Evolutionary conservation across 1,284 basidiomycete genomes (phyloP), one percentile per base, ranked within the genome.

Genomic region (Cryptococcus hybrid): DNA sequence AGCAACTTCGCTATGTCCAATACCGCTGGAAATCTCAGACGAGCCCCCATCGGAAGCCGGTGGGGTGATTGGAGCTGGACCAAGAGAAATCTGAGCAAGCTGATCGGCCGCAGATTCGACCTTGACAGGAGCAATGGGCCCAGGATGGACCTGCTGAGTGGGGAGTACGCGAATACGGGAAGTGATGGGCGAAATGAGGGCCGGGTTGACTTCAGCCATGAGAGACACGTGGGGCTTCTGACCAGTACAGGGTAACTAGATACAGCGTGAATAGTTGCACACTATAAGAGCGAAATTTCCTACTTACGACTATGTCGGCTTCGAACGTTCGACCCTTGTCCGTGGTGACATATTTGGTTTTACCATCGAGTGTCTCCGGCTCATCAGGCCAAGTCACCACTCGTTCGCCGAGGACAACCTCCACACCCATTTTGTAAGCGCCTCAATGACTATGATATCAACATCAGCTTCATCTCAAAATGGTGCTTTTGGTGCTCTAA

Each of bases 201-300:
- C 66, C 0, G 84, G 80, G 53, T 85, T 80, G 64, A 86, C 78
- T 0, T 71, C 66, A 36, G 70, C 75, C 34, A 91, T 76, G 44
- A 90, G 70, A 0, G 73, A 78, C 0, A 87, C 86, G 69, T 90
- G 89, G 15, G 88, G 87, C 39, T 77, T 80, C 74, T 89, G 88
- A 5, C 88, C 88, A 0, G 88, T 90, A 69, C 89, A 90, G 0
- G 87, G 78, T 13, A 61, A 51, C 57, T 58, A 24, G 11, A 11
- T 45, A 54, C 8, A 56, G 35, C 24, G 24, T n/a, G 40, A 11
- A 9, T n/a, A 42, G 40, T 47, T 8, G 1, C 18, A 2, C 46
- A 47, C 13, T 34, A 24, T 24, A 24, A 24, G 24, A 24, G 24
- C 24, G 24, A 15, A 24, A 12, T 15, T n/a, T 9, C 35, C 5